Percentiles rank a stretch among this genome's conserved stretches.
Evolutionary conservation across 2,329 filamentous ascomycete species (phyloP).

Genomic region (Plenodomus tracheiphilus): DNA sequence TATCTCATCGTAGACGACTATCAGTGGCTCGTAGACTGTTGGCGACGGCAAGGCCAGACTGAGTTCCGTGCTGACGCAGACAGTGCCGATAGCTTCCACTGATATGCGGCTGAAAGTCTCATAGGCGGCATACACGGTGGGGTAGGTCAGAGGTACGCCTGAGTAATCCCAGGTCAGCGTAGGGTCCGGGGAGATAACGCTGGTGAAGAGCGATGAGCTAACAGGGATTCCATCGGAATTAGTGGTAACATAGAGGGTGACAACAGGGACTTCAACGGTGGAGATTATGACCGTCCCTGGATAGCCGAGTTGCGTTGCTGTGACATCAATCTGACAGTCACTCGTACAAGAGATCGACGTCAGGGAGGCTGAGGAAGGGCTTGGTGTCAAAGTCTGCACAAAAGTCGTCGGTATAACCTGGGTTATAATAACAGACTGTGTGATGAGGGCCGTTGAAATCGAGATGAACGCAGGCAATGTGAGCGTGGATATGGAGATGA

Average conservation of each 20-base stretch:
- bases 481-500: conserved; percentile 22
- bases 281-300: conserved; percentile 27
- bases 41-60: conserved; percentile 29
- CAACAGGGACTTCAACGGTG: conserved; percentile 17
- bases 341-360: conserved; percentile 28
- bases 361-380: conserved; percentile 12
- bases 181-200: conserved; percentile 14
- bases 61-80: conserved; percentile 21
- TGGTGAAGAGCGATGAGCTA: conserved; percentile 17
- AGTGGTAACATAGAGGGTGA: conserved; percentile 28
- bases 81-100: conserved; percentile 22
- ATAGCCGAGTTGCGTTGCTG: conserved; percentile 31
- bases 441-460: conserved; percentile 18
- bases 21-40: conserved; percentile 29
- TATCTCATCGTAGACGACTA: conserved; percentile 24
- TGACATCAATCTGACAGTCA: conserved; percentile 38
- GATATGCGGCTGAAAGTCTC: conserved; percentile 32
- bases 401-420: conserved; percentile 27
- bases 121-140: conserved; percentile 38
- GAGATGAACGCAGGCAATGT: conserved; percentile 30
- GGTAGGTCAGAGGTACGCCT: conserved; percentile 33
- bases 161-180: conserved; percentile 34
- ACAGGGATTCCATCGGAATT: conserved; percentile 13
- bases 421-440: conserved; percentile 19
- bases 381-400: conserved; percentile 23